A percentile compares a stretch with the other conserved stretches of the same genome.
These are phyloP conservation scores for Puccinia horiana DNA, from an alignment of 1,284 basidiomycete species.

Conservation along the genomic window DNA sequence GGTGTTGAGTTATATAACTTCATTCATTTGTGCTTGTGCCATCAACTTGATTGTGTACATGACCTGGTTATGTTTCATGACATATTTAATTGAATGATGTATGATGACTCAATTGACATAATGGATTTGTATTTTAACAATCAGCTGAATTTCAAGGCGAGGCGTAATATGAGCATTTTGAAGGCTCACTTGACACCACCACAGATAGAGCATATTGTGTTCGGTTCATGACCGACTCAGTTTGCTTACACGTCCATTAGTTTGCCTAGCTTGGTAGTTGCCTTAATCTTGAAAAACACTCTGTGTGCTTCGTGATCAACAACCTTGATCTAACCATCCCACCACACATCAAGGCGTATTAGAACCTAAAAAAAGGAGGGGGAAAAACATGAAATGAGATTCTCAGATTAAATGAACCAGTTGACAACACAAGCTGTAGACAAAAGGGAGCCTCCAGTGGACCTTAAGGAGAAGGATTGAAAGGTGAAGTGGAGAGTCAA, in stretches of 20 bases:
- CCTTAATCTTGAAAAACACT: slow-evolving; percentile 98
- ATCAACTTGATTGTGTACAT: too few relatives aligned
- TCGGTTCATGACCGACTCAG: slow-evolving; percentile 63
- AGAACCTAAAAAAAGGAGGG: neutral
- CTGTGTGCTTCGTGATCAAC: slow-evolving; percentile 78
- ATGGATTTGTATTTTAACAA: too few relatives aligned
- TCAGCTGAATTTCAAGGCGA: neutral
- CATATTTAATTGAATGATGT: too few relatives aligned
- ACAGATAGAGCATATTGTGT: slow-evolving; percentile 41
- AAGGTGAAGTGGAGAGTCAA: neutral
- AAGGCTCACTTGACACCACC: slow-evolving; percentile 39
- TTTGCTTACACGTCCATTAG: slow-evolving; percentile 87
- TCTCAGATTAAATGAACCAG: neutral
- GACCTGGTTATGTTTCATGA: too few relatives aligned
- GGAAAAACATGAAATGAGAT: neutral
- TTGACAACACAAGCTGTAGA: neutral
- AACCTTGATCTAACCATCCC: slow-evolving; percentile 59
- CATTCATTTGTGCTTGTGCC: too few relatives aligned
- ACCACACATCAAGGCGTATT: neutral
- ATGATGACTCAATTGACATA: too few relatives aligned
- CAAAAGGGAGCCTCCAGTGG: neutral
- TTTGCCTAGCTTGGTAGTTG: slow-evolving; percentile 88
- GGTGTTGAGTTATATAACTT: too few relatives aligned
- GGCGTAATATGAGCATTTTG: neutral
- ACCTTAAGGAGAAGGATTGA: neutral